Conservation (phyloP, 2,329 filamentous ascomycete species). For the Lasiodiplodia gonubiensis region DNA sequence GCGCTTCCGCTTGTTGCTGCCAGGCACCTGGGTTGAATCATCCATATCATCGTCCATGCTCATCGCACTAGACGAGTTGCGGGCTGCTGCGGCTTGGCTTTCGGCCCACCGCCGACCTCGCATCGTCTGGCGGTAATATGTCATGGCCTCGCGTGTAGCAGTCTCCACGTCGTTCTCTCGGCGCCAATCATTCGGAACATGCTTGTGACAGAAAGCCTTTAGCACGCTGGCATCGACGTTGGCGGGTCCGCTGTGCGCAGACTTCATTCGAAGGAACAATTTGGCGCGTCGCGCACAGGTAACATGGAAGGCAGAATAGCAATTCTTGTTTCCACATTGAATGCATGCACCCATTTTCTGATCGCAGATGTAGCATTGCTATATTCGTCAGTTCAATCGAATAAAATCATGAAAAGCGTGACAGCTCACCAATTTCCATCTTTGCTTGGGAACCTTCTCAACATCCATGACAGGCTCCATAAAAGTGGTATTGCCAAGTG, state of each 20-base stretch:
- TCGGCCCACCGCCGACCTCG: constrained; percentile 89
- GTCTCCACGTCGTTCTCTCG: constrained; percentile 82
- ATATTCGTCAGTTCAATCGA: constrained; percentile 29
- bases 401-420: background rate
- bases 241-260: constrained; percentile 77
- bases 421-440: constrained; percentile 75
- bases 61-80: constrained; percentile 40
- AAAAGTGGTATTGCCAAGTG: constrained; percentile 91
- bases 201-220: constrained; percentile 95
- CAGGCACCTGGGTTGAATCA: constrained; percentile 46
- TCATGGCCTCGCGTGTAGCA: constrained; percentile 81
- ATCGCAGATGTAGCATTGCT: constrained; percentile 91
- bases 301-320: constrained; percentile 96
- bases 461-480: constrained; percentile 99
- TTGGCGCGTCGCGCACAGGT: constrained; percentile 89
- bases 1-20: constrained; percentile 65
- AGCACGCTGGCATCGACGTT: constrained; percentile 81
- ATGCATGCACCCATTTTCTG: constrained; percentile 99
- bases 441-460: constrained; percentile 91
- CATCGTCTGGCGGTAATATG: constrained; percentile 90
- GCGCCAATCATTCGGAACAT: constrained; percentile 87
- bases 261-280: constrained; percentile 96
- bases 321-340: constrained; percentile 96
- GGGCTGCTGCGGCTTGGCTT: constrained; percentile 74
- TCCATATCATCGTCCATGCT: constrained; percentile 57